Conservation (phyloP, 306 rosid species). For the Cicer arietinum region DNA sequence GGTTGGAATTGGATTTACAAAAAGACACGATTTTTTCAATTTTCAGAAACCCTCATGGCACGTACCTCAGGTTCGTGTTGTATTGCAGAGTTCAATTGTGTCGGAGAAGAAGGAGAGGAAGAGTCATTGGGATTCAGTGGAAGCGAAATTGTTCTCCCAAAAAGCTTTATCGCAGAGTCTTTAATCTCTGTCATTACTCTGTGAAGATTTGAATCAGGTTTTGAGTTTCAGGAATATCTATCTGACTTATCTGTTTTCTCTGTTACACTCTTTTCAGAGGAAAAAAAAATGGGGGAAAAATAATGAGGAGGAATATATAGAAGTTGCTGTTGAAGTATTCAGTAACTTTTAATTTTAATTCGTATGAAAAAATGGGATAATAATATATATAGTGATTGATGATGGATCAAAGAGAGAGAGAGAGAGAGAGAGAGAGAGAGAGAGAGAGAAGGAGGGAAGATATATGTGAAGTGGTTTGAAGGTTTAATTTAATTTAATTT, state of each 20-base stretch:
- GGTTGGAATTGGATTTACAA: constrained; percentile 43
- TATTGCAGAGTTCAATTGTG: constrained; percentile 37
- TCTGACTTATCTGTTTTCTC: neutral
- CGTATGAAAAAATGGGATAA: constrained; percentile 31
- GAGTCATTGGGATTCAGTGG: constrained; percentile 42
- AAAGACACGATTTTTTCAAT: neutral
- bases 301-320: constrained; percentile 13
- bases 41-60: neutral
- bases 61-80: constrained; percentile 57
- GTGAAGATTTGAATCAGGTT: constrained; percentile 1
- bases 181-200: constrained; percentile 66
- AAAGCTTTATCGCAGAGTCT: constrained; percentile 71
- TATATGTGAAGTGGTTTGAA: constrained; percentile 37
- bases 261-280: constrained; percentile 28
- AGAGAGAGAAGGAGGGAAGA: neutral
- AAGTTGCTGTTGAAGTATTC: constrained; percentile 26
- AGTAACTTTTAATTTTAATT: neutral
- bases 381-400: constrained; percentile 22
- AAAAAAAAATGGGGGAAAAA: neutral
- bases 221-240: constrained; percentile 33
- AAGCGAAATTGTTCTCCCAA: constrained; percentile 78
- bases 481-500: constrained; percentile 26
- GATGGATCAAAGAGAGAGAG: constrained; percentile 9
- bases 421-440: constrained; percentile 3
- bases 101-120: constrained; percentile 31